Conservation (phyloP, 345 rosid species). For the Eucalyptus marginata region DNA sequence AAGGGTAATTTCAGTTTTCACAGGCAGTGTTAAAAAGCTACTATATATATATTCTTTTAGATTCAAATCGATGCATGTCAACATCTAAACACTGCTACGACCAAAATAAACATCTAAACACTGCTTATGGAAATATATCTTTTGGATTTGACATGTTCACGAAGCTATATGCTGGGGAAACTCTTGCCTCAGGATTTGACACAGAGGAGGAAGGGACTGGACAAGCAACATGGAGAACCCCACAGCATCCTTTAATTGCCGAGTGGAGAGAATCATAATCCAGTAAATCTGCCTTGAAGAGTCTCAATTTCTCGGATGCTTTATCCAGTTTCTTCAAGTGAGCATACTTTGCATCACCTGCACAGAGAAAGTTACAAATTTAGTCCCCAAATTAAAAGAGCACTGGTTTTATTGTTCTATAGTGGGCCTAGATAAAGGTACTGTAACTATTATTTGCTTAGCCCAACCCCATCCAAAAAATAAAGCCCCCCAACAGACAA, state of each 20-base stretch:
- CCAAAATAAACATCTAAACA: not conserved
- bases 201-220: slow-evolving; percentile 3
- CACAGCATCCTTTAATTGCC: slow-evolving; percentile 14
- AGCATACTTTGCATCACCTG: slow-evolving; percentile 7
- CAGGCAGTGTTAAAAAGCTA: not conserved
- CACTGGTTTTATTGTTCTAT: not conserved
- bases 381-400: not conserved
- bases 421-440: not conserved
- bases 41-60: not conserved
- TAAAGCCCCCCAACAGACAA: not conserved
- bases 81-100: not conserved
- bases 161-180: not conserved
- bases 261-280: slow-evolving; percentile 5
- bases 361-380: not conserved
- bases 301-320: slow-evolving; percentile 14
- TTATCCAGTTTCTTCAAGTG: slow-evolving; percentile 11
- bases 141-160: not conserved
- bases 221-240: slow-evolving; percentile 18
- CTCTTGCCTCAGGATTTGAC: slow-evolving; percentile 5
- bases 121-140: not conserved
- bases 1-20: not conserved
- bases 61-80: not conserved
- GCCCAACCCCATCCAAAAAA: not conserved
- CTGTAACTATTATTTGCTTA: not conserved
- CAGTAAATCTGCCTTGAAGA: slow-evolving; percentile 20